Conservation (phyloP, 2,329 filamentous ascomycete species). For the Epichloe elymi region DNA sequence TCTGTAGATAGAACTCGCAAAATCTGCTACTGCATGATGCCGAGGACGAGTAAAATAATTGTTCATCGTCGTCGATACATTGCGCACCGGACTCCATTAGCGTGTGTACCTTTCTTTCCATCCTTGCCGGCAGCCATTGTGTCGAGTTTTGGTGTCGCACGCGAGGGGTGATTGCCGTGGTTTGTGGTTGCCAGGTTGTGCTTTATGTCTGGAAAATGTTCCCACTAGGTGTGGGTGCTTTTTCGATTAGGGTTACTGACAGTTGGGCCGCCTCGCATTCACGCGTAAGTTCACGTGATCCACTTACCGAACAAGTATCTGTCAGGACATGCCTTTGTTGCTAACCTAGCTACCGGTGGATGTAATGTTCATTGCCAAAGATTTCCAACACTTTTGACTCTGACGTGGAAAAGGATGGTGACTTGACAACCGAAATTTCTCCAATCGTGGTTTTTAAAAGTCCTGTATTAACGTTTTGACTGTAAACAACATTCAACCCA, state of each 20-base stretch:
- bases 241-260: not conserved
- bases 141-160: conserved; percentile 7
- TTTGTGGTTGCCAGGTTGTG: not conserved
- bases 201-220: not conserved
- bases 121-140: conserved; percentile 26
- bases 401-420: no score
- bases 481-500: not conserved
- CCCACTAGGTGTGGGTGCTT: conserved; percentile 9
- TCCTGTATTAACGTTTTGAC: no score
- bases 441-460: no score
- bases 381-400: no score
- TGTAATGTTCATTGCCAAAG: no score
- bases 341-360: no score
- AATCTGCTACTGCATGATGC: conserved; percentile 61
- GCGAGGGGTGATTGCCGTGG: not conserved
- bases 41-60: conserved; percentile 6
- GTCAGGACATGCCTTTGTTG: no score
- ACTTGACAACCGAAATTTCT: no score
- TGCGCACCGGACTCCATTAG: conserved; percentile 12
- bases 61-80: conserved; percentile 6
- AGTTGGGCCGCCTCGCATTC: not conserved
- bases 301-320: no score
- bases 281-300: no score
- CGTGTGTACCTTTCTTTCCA: conserved; percentile 36
- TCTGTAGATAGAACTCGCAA: conserved; percentile 60